phyloP scores from a whole-genome alignment of 345 rosid species.

The Sonneratia alba region DNA sequence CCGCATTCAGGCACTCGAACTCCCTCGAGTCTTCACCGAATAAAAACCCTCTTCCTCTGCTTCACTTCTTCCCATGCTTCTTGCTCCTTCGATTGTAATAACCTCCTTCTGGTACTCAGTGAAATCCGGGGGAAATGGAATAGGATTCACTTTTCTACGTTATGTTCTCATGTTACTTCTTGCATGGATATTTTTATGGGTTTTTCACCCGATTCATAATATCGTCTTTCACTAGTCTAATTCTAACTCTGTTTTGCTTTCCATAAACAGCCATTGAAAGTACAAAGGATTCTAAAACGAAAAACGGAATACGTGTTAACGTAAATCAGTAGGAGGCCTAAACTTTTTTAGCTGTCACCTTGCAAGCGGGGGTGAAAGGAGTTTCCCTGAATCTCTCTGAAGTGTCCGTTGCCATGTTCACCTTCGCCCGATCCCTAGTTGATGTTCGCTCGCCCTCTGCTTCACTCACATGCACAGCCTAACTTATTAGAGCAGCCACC shows the following conservation, averaged over 20 bases:
- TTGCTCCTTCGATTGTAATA: background rate
- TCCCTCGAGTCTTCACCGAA: background rate
- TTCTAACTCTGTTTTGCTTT: background rate
- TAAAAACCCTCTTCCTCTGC: background rate
- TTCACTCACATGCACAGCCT: too few relatives aligned
- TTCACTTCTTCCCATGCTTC: background rate
- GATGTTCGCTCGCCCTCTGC: too few relatives aligned
- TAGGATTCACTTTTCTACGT: background rate
- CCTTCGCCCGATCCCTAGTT: too few relatives aligned
- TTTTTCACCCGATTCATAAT: background rate
- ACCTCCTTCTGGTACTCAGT: background rate
- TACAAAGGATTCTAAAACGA: background rate
- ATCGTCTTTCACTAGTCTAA: background rate
- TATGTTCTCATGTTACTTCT: background rate
- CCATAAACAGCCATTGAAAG: background rate
- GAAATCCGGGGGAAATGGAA: background rate
- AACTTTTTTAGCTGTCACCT: too few relatives aligned
- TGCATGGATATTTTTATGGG: background rate
- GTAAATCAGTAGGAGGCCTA: background rate
- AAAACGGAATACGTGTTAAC: background rate
- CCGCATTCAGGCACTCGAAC: slow-evolving; percentile 6
- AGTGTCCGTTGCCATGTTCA: too few relatives aligned
- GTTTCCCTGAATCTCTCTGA: too few relatives aligned
- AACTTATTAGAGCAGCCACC: too few relatives aligned
- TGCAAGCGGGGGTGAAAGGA: too few relatives aligned